Evolutionary conservation across 345 rosid genomes (phyloP).

Genomic region (Populus ilicifolia): DNA sequence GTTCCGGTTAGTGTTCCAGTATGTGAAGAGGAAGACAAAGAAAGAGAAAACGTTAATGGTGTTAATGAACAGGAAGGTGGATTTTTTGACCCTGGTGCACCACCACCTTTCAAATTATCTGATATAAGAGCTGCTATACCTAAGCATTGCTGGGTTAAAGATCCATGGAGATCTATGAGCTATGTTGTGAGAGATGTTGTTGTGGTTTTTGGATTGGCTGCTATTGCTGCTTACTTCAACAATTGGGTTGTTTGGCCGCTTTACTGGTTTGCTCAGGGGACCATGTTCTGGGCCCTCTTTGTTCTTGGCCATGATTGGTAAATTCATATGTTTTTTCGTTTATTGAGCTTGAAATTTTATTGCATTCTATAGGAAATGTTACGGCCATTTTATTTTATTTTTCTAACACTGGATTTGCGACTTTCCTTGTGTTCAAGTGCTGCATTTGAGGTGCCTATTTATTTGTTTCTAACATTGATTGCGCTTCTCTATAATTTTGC

Average conservation of each 20-base stretch:
- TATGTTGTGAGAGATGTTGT: slow-evolving; percentile 76
- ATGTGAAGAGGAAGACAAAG: slow-evolving; percentile 22
- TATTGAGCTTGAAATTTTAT: neutral
- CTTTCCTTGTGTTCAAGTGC: neutral
- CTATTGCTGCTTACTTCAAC: slow-evolving; percentile 60
- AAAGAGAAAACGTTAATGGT: slow-evolving; percentile 11
- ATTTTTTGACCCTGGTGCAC: slow-evolving; percentile 42
- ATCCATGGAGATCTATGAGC: slow-evolving; percentile 78
- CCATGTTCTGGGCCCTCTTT: slow-evolving; percentile 97
- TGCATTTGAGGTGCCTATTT: neutral
- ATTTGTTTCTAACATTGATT: neutral
- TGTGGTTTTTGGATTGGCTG: slow-evolving; percentile 67
- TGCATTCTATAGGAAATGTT: neutral
- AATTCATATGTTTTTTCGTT: neutral
- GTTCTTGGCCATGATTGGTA: slow-evolving; percentile 98
- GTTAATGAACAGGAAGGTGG: slow-evolving; percentile 18
- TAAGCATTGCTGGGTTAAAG: slow-evolving; percentile 87
- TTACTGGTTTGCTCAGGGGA: slow-evolving; percentile 87
- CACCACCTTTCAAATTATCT: slow-evolving; percentile 37
- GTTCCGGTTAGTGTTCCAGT: slow-evolving; percentile 32
- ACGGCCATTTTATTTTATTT: neutral
- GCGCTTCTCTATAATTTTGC: slow-evolving; percentile 16
- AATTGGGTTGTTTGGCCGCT: slow-evolving; percentile 85
- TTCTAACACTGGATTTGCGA: neutral
- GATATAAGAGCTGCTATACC: slow-evolving; percentile 87